Evolutionary conservation across 2,329 filamentous ascomycete genomes (phyloP), one percentile per base, ranked within the genome.

Genomic region (Fusarium camptoceras): DNA sequence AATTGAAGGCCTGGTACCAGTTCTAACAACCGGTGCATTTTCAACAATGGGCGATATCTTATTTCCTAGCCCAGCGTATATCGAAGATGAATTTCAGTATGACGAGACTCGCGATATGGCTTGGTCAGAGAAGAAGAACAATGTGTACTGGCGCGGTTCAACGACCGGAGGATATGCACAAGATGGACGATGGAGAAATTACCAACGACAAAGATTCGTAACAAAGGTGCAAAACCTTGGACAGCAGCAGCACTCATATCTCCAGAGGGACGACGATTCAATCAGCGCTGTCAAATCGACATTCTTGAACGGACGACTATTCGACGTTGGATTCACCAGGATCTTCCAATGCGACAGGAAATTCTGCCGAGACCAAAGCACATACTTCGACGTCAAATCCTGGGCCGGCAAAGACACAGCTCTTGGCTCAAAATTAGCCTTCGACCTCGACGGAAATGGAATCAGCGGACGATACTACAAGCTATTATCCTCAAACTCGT

Each of bases 61-160:
- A 6, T 83, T 83, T 25, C 87, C 87, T 0, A 84, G 83, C 46
- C 81, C 86, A 0, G 82, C 83, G 2, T 88, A 88, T 63, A 70
- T 81, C n/a, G 78, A 82, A 61, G 18, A 76, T 3, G 77, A 81
- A 43, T 82, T 84, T 30, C 64, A 70, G 7, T 88, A 88, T 68
- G 73, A 81, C 4, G 71, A 76, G 0, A 30, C 62, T 0, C 48
- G 78, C 4, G 87, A 88, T 60, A 41, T 81, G 0, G 72, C 77
- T 0, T 89, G 86, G 86, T 75, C 83, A 1, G 48, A 78, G 8
- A 90, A 89, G 69, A 68, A 68, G 3, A 82, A 84, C 37, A 83
- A 81, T 4, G 71, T 89, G 0, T 89, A 89, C 73, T 89, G 87
- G 88, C 82, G 83, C 0, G 87, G 87, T 0, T 86, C 84, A 0